Conservation (phyloP, 202 grass and related monocot species). For the Dendrocalamus latiflorus region DNA sequence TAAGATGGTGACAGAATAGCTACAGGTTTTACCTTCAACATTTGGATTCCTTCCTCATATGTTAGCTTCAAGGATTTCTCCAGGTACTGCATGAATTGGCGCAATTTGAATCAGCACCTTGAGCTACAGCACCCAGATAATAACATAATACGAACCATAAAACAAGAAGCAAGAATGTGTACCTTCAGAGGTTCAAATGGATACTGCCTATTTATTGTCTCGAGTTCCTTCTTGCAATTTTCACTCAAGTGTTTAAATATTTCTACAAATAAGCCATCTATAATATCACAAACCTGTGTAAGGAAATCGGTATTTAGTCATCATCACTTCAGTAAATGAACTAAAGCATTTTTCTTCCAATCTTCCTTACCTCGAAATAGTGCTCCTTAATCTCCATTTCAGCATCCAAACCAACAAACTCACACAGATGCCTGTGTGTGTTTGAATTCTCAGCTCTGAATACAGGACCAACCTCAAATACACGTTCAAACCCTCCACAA, state of each 20-base stretch:
- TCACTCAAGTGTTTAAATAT: slow-evolving; percentile 88
- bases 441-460: slow-evolving; percentile 87
- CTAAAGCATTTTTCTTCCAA: neutral
- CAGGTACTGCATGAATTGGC: slow-evolving; percentile 64
- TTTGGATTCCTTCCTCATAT: slow-evolving; percentile 75
- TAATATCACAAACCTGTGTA: slow-evolving; percentile 71
- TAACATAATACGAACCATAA: neutral
- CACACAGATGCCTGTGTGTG: slow-evolving; percentile 86
- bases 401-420: slow-evolving; percentile 81
- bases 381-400: slow-evolving; percentile 96
- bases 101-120: neutral
- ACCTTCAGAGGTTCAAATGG: slow-evolving; percentile 89
- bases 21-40: slow-evolving; percentile 62
- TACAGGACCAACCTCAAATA: slow-evolving; percentile 82
- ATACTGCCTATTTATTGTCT: slow-evolving; percentile 79
- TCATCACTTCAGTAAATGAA: neutral
- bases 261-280: slow-evolving; percentile 69
- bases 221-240: slow-evolving; percentile 70
- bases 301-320: neutral
- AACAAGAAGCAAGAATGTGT: slow-evolving; percentile 11
- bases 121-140: neutral
- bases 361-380: slow-evolving; percentile 66
- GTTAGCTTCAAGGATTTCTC: slow-evolving; percentile 68
- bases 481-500: slow-evolving; percentile 72
- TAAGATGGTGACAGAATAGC: neutral